Evolutionary conservation across 108 stramenopile genomes (phyloP).

Genomic region (Fistulifera pelliculosa): DNA sequence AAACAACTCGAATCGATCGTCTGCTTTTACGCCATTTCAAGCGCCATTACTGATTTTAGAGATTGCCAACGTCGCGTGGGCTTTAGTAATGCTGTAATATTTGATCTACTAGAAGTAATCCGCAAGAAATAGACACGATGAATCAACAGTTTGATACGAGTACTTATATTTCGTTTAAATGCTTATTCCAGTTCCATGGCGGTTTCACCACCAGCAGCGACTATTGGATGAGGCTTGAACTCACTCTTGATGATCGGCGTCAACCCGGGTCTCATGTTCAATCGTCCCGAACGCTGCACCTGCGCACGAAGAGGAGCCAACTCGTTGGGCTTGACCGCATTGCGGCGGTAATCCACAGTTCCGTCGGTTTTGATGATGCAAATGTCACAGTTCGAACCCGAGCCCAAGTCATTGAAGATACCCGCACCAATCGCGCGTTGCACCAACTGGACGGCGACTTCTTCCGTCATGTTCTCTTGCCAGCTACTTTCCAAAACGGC

Average conservation of each 20-base stretch:
- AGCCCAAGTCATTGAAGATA: conserved; percentile 97
- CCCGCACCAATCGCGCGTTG: conserved; percentile 90
- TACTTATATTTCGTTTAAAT: too few relatives aligned
- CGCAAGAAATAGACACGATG: too few relatives aligned
- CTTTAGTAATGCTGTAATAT: too few relatives aligned
- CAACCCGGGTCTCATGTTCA: conserved; percentile 62
- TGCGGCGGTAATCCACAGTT: conserved; percentile 52
- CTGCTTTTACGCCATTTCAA: too few relatives aligned
- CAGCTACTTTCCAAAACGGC: conserved; percentile 89
- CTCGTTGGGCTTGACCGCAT: conserved; percentile 71
- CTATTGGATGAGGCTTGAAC: conserved; percentile 44
- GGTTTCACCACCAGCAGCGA: conserved; percentile 47
- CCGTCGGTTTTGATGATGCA: conserved; percentile 87
- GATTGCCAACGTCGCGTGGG: too few relatives aligned
- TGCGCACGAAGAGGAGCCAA: conserved; percentile 46
- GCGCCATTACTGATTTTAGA: too few relatives aligned
- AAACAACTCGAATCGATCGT: too few relatives aligned
- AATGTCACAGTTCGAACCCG: conserved; percentile 89
- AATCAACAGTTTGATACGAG: too few relatives aligned
- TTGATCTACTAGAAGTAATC: too few relatives aligned
- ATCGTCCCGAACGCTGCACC: conserved; percentile 43
- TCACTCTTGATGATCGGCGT: conserved; percentile 60
- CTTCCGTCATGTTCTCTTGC: conserved; percentile 85
- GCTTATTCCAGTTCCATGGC: conserved; percentile 19
- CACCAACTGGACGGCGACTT: conserved; percentile 87